These are phyloP conservation scores for Penicillium alfredii DNA, from an alignment of 495 filamentous ascomycete genomes.

Conservation along the genomic window DNA sequence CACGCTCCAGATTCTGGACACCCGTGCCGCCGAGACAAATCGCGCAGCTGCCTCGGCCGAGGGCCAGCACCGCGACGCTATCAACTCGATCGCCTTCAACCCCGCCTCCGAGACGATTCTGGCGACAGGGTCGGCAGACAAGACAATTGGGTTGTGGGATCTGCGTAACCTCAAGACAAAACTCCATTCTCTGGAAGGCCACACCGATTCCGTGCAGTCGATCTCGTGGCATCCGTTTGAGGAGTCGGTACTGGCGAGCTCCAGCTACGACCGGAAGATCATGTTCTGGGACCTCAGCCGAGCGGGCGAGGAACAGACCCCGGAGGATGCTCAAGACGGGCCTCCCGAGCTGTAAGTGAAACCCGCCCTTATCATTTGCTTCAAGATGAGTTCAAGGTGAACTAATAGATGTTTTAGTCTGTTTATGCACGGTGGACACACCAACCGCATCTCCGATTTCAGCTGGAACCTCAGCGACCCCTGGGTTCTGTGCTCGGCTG, in stretches of 20 bases:
- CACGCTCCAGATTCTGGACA: slow-evolving; percentile 86
- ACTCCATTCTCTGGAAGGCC: slow-evolving; percentile 78
- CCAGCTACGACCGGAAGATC: slow-evolving; percentile 85
- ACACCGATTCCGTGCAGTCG: slow-evolving; percentile 82
- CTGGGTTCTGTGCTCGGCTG: slow-evolving; percentile 90
- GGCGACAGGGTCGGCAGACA: slow-evolving; percentile 90
- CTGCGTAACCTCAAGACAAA: slow-evolving; percentile 80
- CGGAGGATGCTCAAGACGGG: slow-evolving; percentile 94
- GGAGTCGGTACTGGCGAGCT: slow-evolving; percentile 78
- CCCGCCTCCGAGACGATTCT: slow-evolving; percentile 78
- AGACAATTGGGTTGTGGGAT: slow-evolving; percentile 93
- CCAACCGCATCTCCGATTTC: slow-evolving; percentile 91
- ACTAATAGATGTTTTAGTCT: slow-evolving; percentile 43
- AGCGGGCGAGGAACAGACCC: slow-evolving; percentile 88
- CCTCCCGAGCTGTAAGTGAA: slow-evolving; percentile 87
- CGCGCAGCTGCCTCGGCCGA: slow-evolving; percentile 57
- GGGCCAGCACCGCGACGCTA: slow-evolving; percentile 77
- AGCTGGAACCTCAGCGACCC: slow-evolving; percentile 95
- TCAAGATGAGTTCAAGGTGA: slow-evolving; percentile 13
- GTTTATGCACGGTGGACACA: slow-evolving; percentile 99
- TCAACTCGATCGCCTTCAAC: slow-evolving; percentile 93
- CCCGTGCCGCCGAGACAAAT: slow-evolving; percentile 58
- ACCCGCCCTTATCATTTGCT: background rate
- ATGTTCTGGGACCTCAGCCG: slow-evolving; percentile 93
- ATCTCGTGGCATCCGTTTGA: slow-evolving; percentile 92